A percentile compares a stretch with the other conserved stretches of the same genome.
These are phyloP conservation scores for Tetradesmus lagerheimii DNA, from an alignment of 139 green algal species.

Conservation along the genomic window DNA sequence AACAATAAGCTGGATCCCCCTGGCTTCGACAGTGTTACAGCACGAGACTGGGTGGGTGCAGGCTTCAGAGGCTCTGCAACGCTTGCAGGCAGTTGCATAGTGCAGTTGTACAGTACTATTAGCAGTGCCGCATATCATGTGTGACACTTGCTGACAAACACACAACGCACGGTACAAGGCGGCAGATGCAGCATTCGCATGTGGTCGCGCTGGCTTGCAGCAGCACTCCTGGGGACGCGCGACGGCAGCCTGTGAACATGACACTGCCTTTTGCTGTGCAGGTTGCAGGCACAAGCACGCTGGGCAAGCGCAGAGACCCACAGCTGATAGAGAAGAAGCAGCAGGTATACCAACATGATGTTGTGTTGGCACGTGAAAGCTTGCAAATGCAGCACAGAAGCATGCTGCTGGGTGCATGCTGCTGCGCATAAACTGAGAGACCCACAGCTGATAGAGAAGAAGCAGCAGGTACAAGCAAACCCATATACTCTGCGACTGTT, in stretches of 20 bases:
- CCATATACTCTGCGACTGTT: too few relatives aligned
- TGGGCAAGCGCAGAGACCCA: conserved; percentile 16
- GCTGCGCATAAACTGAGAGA: too few relatives aligned
- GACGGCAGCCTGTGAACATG: neutral
- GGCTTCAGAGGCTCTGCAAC: neutral
- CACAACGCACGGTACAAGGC: too few relatives aligned
- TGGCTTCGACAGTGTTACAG: conserved; percentile 56
- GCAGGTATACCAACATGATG: neutral
- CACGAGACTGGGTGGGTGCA: conserved; percentile 61
- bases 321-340: conserved; percentile 43
- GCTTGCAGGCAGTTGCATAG: neutral
- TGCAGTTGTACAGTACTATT: too few relatives aligned
- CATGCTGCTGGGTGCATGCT: too few relatives aligned
- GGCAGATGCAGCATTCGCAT: neutral
- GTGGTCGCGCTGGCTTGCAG: too few relatives aligned
- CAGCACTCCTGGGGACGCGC: neutral
- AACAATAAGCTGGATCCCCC: conserved; percentile 54
- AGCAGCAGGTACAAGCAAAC: conserved; percentile 32
- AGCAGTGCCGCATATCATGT: too few relatives aligned
- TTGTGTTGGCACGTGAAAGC: too few relatives aligned
- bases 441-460: conserved; percentile 37
- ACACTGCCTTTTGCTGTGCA: neutral
- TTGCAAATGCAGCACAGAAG: too few relatives aligned
- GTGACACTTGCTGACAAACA: too few relatives aligned
- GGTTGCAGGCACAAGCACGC: conserved; percentile 22